Base-by-base conservation (phyloP, 148 eudicot species). In the Amaranthus palmeri region DNA sequence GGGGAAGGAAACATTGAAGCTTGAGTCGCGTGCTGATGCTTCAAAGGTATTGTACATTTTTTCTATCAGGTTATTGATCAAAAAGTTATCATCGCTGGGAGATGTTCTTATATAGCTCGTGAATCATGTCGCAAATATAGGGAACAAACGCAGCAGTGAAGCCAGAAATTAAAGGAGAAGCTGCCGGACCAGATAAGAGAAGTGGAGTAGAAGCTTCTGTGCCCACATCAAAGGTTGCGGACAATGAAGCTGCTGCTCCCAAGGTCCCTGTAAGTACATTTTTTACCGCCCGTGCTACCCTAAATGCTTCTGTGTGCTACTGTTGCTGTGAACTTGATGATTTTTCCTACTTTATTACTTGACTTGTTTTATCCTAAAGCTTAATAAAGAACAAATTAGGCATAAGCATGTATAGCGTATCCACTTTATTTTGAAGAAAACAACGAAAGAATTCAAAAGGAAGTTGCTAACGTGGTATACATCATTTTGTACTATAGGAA, bases 251-350 rank as follows among this genome's bases (percentile, higher is more conserved):
- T 9, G 65, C 80, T 71, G 77, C 80, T 65, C 14, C 91, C 54
- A 92, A 90, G 76, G 76, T 73, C 76, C 81, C 90, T 17, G 93
- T 92, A 53, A 81, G 90, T 76, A 54, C 70, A 41, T 62, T 36
- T 15, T 44, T 43, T 49, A 36, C 6, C 45, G 5, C 65, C 42
- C 7, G 10, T 62, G 44, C 15, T 6, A n/a, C 25, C 48, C 12
- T 48, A 8, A 6, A 17, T 47, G 25, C 62, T n/a, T 15, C 44
- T 55, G 46, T 12, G 3, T 25, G n/a, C 10, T 56, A 51, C 8
- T 44, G 10, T 4, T 40, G 17, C 18, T 15, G 8, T 43, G 14
- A 14, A 44, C 6, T 36, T 52, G 4, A 4, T 61, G 40, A 10
- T 56, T 45, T 44, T 4, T 10, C 9, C 11, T 53, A 10, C 25